Percentiles rank a stretch among this genome's conserved stretches.
Evolutionary conservation across 148 eudicot genomes (phyloP).

Genomic region (Pouteria glomerata): DNA sequence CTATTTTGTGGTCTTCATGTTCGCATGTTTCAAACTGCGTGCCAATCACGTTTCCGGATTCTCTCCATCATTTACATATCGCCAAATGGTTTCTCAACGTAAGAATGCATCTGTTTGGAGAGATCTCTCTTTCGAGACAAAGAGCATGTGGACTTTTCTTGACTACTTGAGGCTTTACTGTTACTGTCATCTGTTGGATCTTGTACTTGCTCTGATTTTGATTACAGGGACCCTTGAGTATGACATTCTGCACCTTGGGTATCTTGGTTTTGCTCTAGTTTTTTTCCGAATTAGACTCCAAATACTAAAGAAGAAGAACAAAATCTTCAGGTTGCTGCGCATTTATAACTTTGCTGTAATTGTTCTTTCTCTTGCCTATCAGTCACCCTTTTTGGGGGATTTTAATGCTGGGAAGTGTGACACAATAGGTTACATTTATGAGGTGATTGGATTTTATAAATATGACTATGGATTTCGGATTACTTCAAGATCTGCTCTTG

Average conservation of each 20-base stretch:
- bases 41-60: constrained; percentile 69
- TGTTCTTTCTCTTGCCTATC: constrained; percentile 94
- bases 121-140: constrained; percentile 96
- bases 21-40: constrained; percentile 87
- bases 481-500: constrained; percentile 95
- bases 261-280: constrained; percentile 91
- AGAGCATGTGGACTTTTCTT: constrained; percentile 97
- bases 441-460: constrained; percentile 90
- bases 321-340: constrained; percentile 83
- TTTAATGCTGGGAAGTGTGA: constrained; percentile 79
- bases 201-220: constrained; percentile 83
- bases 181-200: constrained; percentile 96
- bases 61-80: constrained; percentile 73
- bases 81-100: constrained; percentile 80
- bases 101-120: constrained; percentile 93
- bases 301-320: constrained; percentile 86
- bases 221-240: constrained; percentile 98
- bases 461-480: constrained; percentile 94
- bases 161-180: constrained; percentile 96
- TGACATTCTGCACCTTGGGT: constrained; percentile 93
- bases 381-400: constrained; percentile 87
- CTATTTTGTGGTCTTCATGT: constrained; percentile 73
- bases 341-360: constrained; percentile 87
- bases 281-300: constrained; percentile 87
- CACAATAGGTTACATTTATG: constrained; percentile 76